phyloP scores from a whole-genome alignment of 2,329 filamentous ascomycete genomes.

The Juglanconis sp. region DNA sequence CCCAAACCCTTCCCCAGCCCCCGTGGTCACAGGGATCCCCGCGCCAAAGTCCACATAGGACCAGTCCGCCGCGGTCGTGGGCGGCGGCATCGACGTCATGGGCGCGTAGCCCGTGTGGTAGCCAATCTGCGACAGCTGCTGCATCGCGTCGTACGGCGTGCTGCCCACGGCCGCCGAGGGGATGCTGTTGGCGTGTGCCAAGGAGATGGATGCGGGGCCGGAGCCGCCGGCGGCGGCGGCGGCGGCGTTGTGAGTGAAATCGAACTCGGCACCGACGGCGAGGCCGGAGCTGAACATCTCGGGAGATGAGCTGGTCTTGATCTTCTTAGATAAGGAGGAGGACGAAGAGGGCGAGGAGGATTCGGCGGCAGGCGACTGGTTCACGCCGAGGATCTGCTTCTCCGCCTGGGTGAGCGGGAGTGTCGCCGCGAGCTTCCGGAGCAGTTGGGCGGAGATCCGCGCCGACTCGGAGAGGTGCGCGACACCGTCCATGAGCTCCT shows the following conservation, averaged over 20 bases:
- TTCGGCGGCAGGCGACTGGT: not conserved
- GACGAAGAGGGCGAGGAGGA: not conserved
- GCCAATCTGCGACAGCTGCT: not conserved
- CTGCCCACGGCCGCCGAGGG: not conserved
- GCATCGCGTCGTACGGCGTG: not conserved
- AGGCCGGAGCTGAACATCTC: not conserved
- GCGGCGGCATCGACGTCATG: not conserved
- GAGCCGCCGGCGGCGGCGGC: no score
- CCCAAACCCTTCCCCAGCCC: not conserved
- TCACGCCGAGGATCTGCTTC: conserved; percentile 4
- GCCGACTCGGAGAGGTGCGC: conserved; percentile 14
- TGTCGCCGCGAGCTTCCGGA: conserved; percentile 7
- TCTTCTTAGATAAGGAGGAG: not conserved
- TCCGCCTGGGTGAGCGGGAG: conserved; percentile 9
- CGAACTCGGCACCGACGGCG: not conserved
- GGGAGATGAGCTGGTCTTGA: not conserved
- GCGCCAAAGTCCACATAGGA: conserved; percentile 3
- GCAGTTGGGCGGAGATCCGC: conserved; percentile 9
- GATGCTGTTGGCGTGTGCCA: not conserved
- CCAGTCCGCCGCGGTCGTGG: not conserved
- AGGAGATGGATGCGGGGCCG: not conserved
- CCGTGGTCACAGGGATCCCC: not conserved
- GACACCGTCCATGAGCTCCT: conserved; percentile 15
- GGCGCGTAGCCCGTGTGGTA: not conserved
- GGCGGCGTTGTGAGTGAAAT: not conserved